A percentile compares a stretch with the other conserved stretches of the same genome.
Evolutionary conservation across 139 green algal genomes (phyloP).

Genomic region (Tetraselmis striata): DNA sequence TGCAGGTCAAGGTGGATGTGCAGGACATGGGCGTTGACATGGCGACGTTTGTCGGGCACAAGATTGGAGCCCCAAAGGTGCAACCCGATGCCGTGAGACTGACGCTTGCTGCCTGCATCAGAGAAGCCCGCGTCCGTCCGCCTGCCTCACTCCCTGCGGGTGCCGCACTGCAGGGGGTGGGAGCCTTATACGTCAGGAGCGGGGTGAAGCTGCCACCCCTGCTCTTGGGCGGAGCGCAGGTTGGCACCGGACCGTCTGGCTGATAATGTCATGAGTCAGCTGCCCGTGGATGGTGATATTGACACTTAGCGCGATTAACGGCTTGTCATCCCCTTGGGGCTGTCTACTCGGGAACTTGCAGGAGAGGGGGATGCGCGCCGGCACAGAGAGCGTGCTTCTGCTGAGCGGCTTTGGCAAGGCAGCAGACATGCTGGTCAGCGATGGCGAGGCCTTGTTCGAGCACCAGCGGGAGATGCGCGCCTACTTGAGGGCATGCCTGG

Average conservation of each 20-base stretch:
- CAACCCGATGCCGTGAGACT: no score
- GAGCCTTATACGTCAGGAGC: constrained; percentile 62
- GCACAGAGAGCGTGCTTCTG: constrained; percentile 71
- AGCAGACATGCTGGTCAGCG: constrained; percentile 38
- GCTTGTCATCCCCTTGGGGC: no score
- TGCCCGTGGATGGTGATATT: no score
- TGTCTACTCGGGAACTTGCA: no score
- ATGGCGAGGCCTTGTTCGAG: constrained; percentile 16
- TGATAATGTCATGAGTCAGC: no score
- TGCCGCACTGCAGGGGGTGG: constrained; percentile 37
- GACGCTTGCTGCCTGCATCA: no score
- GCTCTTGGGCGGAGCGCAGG: not conserved
- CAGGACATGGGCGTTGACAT: constrained; percentile 58
- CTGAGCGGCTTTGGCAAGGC: constrained; percentile 62
- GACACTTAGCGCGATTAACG: no score
- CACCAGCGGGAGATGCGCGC: not conserved
- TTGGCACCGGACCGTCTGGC: no score
- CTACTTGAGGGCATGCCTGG: not conserved
- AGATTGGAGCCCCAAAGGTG: constrained; percentile 77
- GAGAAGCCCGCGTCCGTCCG: no score
- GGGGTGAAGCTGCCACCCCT: not conserved
- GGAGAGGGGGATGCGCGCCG: constrained; percentile 18
- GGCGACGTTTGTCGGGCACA: constrained; percentile 70
- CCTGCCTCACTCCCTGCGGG: not conserved
- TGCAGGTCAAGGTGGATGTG: constrained; percentile 50